Evolutionary conservation across 805 yeast species (phyloP), one percentile per base, ranked within the genome.

Genomic region (Pichia deserticola): DNA sequence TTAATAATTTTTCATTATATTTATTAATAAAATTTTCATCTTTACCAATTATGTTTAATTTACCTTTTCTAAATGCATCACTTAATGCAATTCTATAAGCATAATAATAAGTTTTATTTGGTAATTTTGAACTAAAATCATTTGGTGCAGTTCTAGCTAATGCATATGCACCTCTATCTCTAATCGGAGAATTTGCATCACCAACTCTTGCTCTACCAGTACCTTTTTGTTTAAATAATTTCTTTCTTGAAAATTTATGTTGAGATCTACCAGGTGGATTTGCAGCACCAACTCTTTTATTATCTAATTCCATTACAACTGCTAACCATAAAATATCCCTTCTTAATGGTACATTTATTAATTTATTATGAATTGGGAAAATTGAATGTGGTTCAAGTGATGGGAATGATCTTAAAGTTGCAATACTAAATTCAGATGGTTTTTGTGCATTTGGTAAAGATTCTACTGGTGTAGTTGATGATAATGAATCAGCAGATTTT

Each of bases 121-220:
- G 95, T 57, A 93, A 74, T 10, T 76, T 79, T 3, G 97, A 84
- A 32, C 89, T 76, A 76, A 84, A 82, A 65, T 92, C 96, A 61
- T 86, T 89, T 44, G 96, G 96, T 4, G 97, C 97, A 48, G 78
- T 79, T 64, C 93, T 83, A 13, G 93, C 97, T 60, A 84, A 79
- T 0, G 98, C 97, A 59, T 84, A 76, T 47, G 92, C 89, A 65
- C 96, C 97, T 61, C 86, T 88, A 61, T 80, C 82, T 71, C 96
- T 82, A 42, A 83, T 85, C 45, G 99, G 99, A 28, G 96, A 88
- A 61, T 90, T 92, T 51, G 86, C 89, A 69, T 90, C 97, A 72
- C 99, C 99, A 48, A 81, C 84, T 75, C 99, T 83, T 48, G 99
- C 99, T 54, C 78, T 77, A 70, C 99, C 99, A 13, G 88, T 72